These are phyloP conservation scores for Kappamyces sp. DNA, from an alignment of 192 early-diverging fungal genomes.

Conservation along the genomic window DNA sequence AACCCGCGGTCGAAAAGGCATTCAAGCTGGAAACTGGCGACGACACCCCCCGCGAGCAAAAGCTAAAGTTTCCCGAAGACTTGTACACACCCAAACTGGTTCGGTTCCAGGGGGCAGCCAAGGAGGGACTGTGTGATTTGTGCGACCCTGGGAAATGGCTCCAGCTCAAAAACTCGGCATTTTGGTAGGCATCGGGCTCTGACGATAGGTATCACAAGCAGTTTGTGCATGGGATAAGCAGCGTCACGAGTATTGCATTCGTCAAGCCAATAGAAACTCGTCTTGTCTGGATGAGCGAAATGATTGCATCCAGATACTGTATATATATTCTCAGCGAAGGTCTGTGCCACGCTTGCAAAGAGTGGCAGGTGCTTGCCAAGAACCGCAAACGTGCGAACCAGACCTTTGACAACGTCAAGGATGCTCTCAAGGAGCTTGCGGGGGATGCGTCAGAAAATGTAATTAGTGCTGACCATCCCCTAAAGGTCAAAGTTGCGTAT, in stretches of 20 bases:
- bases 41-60: constrained; percentile 37
- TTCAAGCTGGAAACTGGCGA: constrained; percentile 5
- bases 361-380: constrained; percentile 72
- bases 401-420: no score
- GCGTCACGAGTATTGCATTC: constrained; percentile 71
- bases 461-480: no score
- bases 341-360: constrained; percentile 72
- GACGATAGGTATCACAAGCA: constrained; percentile 73
- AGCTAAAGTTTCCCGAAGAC: constrained; percentile 63
- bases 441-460: no score
- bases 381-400: constrained; percentile 37
- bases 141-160: constrained; percentile 80
- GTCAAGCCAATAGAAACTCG: constrained; percentile 65
- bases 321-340: constrained; percentile 40
- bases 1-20: not conserved
- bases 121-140: constrained; percentile 79
- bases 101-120: constrained; percentile 63
- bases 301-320: no score
- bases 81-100: constrained; percentile 81
- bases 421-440: no score
- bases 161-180: constrained; percentile 82
- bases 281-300: constrained; percentile 28
- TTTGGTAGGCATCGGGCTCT: constrained; percentile 44
- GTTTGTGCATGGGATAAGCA: constrained; percentile 81
- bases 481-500: no score